phyloP scores from a whole-genome alignment of 2,329 filamentous ascomycete species.

The Orbilia quercus region DNA sequence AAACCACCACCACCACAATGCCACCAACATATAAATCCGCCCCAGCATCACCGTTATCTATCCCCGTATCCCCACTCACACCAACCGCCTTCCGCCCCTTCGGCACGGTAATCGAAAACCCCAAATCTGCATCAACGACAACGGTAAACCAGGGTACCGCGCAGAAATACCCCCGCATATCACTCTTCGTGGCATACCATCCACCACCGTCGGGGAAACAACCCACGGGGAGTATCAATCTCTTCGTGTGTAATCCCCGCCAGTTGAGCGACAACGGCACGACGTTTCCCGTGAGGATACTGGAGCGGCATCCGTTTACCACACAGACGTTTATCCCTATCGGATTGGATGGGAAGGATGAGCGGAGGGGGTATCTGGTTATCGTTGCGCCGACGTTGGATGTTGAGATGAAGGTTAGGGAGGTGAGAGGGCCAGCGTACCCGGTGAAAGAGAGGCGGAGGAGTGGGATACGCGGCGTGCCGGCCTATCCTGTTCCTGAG shows the following conservation, averaged over 20 bases:
- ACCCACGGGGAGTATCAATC: slow-evolving; percentile 77
- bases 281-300: slow-evolving; percentile 75
- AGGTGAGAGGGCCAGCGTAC: slow-evolving; percentile 26
- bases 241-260: slow-evolving; percentile 86
- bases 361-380: slow-evolving; percentile 74
- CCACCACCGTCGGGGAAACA: slow-evolving; percentile 69
- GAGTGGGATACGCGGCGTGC: slow-evolving; percentile 19
- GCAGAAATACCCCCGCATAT: slow-evolving; percentile 84
- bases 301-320: slow-evolving; percentile 93
- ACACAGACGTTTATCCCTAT: slow-evolving; percentile 92
- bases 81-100: slow-evolving; percentile 78
- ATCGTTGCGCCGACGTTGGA: slow-evolving; percentile 82
- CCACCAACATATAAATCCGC: slow-evolving; percentile 41
- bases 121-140: slow-evolving; percentile 65
- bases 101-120: slow-evolving; percentile 84
- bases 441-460: slow-evolving; percentile 19
- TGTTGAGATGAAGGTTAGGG: neutral
- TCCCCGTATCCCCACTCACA: slow-evolving; percentile 75
- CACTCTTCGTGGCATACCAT: slow-evolving; percentile 76
- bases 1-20: too few relatives aligned
- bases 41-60: slow-evolving; percentile 35
- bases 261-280: slow-evolving; percentile 63
- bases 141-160: slow-evolving; percentile 87
- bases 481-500: slow-evolving; percentile 27
- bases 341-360: slow-evolving; percentile 65